Conservation (phyloP, 108 stramenopile genomes). For the Asterionellopsis glacialis region DNA sequence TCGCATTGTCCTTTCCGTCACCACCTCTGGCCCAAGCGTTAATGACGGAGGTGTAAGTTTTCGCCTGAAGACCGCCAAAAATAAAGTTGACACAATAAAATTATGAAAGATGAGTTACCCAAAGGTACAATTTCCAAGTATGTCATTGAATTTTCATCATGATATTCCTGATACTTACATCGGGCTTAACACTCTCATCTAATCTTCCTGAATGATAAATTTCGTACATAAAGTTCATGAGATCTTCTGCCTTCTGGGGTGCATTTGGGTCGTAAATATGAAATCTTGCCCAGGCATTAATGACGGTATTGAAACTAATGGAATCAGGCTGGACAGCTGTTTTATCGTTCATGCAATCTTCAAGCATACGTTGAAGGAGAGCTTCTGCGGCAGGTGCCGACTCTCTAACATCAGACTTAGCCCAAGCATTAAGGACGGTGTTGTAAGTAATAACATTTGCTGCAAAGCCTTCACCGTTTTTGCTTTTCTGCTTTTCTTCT, state of each 20-base stretch:
- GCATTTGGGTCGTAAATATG: constrained; percentile 10
- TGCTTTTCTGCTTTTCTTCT: neutral
- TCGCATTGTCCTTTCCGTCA: constrained; percentile 12
- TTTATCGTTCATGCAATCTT: neutral
- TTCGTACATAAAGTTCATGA: constrained; percentile 21
- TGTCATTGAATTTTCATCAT: too few species aligned
- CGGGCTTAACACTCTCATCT: neutral
- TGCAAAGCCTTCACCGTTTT: too few species aligned
- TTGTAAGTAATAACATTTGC: constrained; percentile 33
- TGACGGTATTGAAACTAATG: constrained; percentile 37
- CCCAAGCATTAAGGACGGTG: constrained; percentile 38
- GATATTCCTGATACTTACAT: too few species aligned
- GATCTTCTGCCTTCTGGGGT: constrained; percentile 27
- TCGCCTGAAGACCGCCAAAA: too few species aligned
- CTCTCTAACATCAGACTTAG: constrained; percentile 15
- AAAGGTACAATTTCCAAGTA: too few species aligned
- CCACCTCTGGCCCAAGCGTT: constrained; percentile 32
- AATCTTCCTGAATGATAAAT: constrained; percentile 1
- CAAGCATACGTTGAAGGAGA: constrained; percentile 30
- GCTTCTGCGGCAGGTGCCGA: constrained; percentile 26
- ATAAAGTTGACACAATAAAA: too few species aligned
- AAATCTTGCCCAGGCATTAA: constrained; percentile 38
- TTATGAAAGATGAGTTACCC: too few species aligned
- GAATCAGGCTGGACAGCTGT: constrained; percentile 15
- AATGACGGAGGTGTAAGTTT: constrained; percentile 39